A percentile compares a stretch with the other conserved stretches of the same genome.
Conservation (phyloP, 192 early-diverging fungal genomes). For the Linnemannia zychae region DNA sequence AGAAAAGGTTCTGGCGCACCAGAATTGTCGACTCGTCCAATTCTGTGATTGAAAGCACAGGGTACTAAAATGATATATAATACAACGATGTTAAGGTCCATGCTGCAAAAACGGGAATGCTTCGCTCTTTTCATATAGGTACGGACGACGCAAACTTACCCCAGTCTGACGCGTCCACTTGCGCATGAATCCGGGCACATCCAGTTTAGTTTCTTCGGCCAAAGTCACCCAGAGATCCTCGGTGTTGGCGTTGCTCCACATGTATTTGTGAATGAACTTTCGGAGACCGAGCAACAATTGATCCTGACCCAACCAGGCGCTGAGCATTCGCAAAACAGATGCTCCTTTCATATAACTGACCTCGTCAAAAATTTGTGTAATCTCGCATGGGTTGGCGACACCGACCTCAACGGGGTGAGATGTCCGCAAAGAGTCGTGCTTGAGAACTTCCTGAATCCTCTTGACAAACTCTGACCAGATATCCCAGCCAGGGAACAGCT, state of each 20-base stretch:
- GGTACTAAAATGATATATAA: constrained; percentile 30
- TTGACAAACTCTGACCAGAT: constrained; percentile 82
- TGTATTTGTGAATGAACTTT: constrained; percentile 75
- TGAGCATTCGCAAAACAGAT: constrained; percentile 87
- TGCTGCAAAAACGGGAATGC: background rate
- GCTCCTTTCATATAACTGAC: constrained; percentile 90
- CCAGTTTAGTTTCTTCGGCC: constrained; percentile 69
- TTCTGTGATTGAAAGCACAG: constrained; percentile 44
- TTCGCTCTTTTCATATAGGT: no score
- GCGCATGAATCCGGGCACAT: constrained; percentile 79
- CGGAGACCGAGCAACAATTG: constrained; percentile 65
- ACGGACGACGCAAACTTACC: no score
- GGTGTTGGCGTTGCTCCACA: constrained; percentile 80
- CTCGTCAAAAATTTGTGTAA: constrained; percentile 89
- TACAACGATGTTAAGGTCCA: constrained; percentile 55
- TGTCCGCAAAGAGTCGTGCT: constrained; percentile 81
- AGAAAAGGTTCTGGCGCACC: constrained; percentile 86
- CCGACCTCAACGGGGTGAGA: constrained; percentile 89
- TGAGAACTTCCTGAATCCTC: constrained; percentile 76
- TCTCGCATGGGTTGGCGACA: constrained; percentile 77
- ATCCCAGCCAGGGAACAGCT: constrained; percentile 84
- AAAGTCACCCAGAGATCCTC: constrained; percentile 84
- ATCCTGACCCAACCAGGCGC: constrained; percentile 66
- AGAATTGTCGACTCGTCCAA: constrained; percentile 43
- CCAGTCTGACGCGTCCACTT: constrained; percentile 86